Conservation (phyloP, 257 asterid species). For the Verbascum thapsus region DNA sequence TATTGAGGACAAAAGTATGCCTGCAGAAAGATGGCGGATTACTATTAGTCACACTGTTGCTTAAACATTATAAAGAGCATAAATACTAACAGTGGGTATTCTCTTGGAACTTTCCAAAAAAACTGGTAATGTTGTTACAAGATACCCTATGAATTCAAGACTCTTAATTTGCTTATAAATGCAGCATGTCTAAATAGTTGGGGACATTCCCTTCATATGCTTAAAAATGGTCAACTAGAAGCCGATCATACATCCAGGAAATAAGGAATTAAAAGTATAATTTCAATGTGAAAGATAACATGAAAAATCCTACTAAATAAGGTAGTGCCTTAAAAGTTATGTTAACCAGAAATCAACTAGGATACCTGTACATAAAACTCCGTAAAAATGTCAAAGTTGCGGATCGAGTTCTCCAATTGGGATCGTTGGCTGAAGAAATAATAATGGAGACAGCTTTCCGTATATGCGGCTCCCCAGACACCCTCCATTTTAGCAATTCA, state of each 20-base stretch:
- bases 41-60: constrained; percentile 24
- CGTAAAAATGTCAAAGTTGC: constrained; percentile 86
- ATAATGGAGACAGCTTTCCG: constrained; percentile 61
- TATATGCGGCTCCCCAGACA: constrained; percentile 65
- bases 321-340: constrained; percentile 16
- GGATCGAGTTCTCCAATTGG: constrained; percentile 97
- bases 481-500: constrained; percentile 89
- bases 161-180: background rate
- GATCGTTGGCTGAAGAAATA: constrained; percentile 71
- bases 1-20: constrained; percentile 81
- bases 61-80: constrained; percentile 18
- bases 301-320: constrained; percentile 16
- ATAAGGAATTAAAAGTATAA: constrained; percentile 6
- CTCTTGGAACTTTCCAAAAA: constrained; percentile 24
- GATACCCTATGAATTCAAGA: constrained; percentile 26
- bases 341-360: constrained; percentile 27
- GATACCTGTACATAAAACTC: constrained; percentile 95
- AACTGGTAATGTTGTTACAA: constrained; percentile 11
- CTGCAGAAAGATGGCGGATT: constrained; percentile 45
- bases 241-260: constrained; percentile 5
- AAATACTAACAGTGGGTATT: constrained; percentile 16
- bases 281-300: constrained; percentile 19
- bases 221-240: constrained; percentile 5
- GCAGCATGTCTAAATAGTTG: constrained; percentile 3
- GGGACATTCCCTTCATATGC: constrained; percentile 15